Evolutionary conservation across 202 grass and related monocot species (phyloP), one percentile per base, ranked within the genome.

Genomic region (Elaeis oleifera): DNA sequence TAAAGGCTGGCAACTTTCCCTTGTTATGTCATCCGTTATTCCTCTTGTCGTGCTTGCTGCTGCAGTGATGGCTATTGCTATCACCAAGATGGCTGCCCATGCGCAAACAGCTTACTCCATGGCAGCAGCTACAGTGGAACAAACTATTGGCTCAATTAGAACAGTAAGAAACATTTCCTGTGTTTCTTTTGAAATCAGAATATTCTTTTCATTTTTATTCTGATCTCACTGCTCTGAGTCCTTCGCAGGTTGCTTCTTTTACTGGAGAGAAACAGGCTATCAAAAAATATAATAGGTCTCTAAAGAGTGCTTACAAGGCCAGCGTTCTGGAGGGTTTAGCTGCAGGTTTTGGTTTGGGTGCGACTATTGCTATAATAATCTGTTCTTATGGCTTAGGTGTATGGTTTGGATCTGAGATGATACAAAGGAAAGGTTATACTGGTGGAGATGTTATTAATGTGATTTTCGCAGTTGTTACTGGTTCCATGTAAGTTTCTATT

Each of bases 381-480:
- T 65, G 50, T 16, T 44, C 39, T n/a, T 65, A 65, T 52, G 63
- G 49, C 51, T 65, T 65, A 52, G 63, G 63, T 16, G 25, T 65
- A 51, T 65, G 63, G 63, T 65, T 52, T 18, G 63, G 63, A 4
- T 65, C 63, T 25, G 23, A 65, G 14, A 50, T 65, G 49, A 65
- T 65, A 65, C 49, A 27, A 49, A 65, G 52, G 23, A 24, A 65
- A 8, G 17, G 18, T 23, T 65, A 65, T n/a, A 65, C 44, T 28
- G 63, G 63, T 52, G 63, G 63, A 65, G 63, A 20, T 65, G 63
- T 65, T n/a, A 50, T 65, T 15, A 65, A 65, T 28, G 63, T 65
- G 20, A 65, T 65, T 65, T 52, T 65, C 2, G 49, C 63, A 28
- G 48, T 65, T 21, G 25, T 51, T 51, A 65, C 63, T 26, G 63